Percentiles rank a stretch among this genome's conserved stretches.
phyloP scores from a whole-genome alignment of 1,139 yeast genomes.

The Sugiyamaella castrensis region DNA sequence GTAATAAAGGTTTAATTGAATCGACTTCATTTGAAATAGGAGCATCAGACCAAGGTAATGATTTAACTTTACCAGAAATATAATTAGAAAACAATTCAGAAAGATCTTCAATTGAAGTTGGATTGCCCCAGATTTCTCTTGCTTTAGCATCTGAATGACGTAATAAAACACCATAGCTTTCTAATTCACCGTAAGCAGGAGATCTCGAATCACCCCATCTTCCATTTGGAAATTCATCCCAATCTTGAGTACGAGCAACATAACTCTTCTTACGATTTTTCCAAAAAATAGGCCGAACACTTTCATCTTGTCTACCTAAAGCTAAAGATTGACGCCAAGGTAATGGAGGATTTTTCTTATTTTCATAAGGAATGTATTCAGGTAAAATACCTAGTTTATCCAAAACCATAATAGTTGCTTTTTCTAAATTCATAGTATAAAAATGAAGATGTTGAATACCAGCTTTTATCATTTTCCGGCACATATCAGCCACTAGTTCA shows the following conservation, averaged over 20 bases:
- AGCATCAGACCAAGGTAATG: constrained; percentile 95
- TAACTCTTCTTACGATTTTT: constrained; percentile 89
- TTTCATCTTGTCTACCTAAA: constrained; percentile 75
- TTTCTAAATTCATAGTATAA: constrained; percentile 94
- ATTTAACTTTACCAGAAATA: constrained; percentile 63
- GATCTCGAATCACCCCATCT: constrained; percentile 94
- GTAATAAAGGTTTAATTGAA: constrained; percentile 56
- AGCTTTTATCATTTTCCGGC: constrained; percentile 64
- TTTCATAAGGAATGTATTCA: constrained; percentile 23
- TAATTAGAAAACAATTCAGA: constrained; percentile 61
- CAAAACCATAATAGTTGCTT: constrained; percentile 83
- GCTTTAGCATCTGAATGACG: constrained; percentile 60
- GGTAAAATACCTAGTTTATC: constrained; percentile 64
- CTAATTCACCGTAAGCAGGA: constrained; percentile 90
- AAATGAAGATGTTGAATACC: constrained; percentile 89
- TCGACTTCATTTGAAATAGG: constrained; percentile 77
- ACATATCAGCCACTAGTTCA: constrained; percentile 79
- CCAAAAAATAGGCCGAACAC: constrained; percentile 95
- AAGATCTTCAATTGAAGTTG: constrained; percentile 57
- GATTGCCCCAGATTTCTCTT: constrained; percentile 83
- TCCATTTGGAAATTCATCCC: constrained; percentile 96
- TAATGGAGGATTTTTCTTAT: constrained; percentile 36
- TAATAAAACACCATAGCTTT: constrained; percentile 54
- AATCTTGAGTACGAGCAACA: constrained; percentile 82
- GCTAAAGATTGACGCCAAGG: constrained; percentile 93